Percentiles rank a stretch among this genome's conserved stretches.
Conservation (phyloP, 1,139 yeast species). For the Eremothecium sinecaudum region DNA sequence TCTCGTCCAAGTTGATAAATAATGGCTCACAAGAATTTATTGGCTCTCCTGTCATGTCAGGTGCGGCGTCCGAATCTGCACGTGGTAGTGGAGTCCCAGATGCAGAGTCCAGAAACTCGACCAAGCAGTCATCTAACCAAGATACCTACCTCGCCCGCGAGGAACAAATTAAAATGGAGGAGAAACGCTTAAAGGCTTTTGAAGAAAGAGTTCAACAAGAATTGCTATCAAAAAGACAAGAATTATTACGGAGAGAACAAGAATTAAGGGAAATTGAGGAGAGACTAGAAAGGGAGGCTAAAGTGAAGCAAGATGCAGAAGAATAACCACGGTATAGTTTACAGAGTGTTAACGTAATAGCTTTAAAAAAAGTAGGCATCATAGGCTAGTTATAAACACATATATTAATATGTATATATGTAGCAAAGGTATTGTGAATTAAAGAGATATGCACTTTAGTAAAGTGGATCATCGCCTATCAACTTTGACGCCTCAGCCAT, state of each 20-base stretch:
- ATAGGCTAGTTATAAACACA: slow-evolving; percentile 4
- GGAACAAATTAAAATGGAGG: slow-evolving; percentile 72
- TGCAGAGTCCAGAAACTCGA: slow-evolving; percentile 8
- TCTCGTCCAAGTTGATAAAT: slow-evolving; percentile 7
- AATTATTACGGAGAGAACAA: slow-evolving; percentile 76
- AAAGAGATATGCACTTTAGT: too few species aligned
- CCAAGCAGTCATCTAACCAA: slow-evolving; percentile 13
- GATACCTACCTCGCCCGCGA: slow-evolving; percentile 57
- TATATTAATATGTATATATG: not conserved
- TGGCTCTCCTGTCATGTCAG: slow-evolving; percentile 8
- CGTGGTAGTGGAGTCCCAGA: slow-evolving; percentile 7
- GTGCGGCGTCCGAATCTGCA: slow-evolving; percentile 8
- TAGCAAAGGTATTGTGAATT: slow-evolving; percentile 1
- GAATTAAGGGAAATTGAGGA: slow-evolving; percentile 79
- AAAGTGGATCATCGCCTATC: too few species aligned
- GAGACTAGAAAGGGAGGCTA: slow-evolving; percentile 49
- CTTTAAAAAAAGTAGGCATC: slow-evolving; percentile 2
- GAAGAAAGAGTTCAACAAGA: slow-evolving; percentile 88
- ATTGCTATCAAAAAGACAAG: slow-evolving; percentile 72
- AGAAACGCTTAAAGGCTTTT: slow-evolving; percentile 66
- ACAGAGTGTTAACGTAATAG: not conserved
- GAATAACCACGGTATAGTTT: slow-evolving; percentile 1
- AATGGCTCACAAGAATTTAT: slow-evolving; percentile 4
- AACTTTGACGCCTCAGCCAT: too few species aligned
- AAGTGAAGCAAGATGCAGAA: slow-evolving; percentile 16